Conservation (phyloP, 306 rosid genomes). For the Albizia julibrissin region DNA sequence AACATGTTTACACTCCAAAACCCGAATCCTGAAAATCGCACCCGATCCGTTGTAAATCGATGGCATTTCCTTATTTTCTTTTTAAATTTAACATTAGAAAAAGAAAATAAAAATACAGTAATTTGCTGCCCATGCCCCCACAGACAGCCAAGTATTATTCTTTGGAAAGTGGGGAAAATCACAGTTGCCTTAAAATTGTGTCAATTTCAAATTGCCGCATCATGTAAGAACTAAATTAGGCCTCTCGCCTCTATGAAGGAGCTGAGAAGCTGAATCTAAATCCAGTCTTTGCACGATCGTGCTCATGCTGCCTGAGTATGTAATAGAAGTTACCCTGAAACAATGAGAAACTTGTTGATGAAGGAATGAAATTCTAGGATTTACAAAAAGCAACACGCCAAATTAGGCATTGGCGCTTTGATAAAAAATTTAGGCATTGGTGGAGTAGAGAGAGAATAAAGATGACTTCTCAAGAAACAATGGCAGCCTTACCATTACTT, state of each 20-base stretch:
- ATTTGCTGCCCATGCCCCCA: constrained; percentile 15
- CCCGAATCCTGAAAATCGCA: constrained; percentile 37
- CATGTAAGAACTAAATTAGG: constrained; percentile 1
- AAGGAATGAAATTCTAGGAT: constrained; percentile 4
- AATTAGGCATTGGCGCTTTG: background rate
- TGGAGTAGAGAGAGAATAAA: background rate
- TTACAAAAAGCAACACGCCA: background rate
- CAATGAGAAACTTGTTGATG: constrained; percentile 35
- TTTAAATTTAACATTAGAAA: constrained; percentile 35
- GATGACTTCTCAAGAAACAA: background rate
- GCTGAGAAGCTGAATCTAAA: constrained; percentile 94
- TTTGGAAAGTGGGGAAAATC: constrained; percentile 29
- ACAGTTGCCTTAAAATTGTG: constrained; percentile 29
- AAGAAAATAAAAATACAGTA: constrained; percentile 28
- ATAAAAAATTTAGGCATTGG: background rate
- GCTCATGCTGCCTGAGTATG: constrained; percentile 68
- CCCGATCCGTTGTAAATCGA: constrained; percentile 28
- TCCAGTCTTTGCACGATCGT: constrained; percentile 85
- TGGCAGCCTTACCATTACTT: background rate
- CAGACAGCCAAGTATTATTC: constrained; percentile 30
- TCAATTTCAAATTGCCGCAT: constrained; percentile 24
- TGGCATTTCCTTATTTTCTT: constrained; percentile 41
- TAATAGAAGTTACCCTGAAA: constrained; percentile 82
- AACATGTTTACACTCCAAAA: constrained; percentile 25
- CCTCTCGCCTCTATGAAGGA: constrained; percentile 59